phyloP scores from a whole-genome alignment of 306 rosid genomes.

The Cucumis hystrix region DNA sequence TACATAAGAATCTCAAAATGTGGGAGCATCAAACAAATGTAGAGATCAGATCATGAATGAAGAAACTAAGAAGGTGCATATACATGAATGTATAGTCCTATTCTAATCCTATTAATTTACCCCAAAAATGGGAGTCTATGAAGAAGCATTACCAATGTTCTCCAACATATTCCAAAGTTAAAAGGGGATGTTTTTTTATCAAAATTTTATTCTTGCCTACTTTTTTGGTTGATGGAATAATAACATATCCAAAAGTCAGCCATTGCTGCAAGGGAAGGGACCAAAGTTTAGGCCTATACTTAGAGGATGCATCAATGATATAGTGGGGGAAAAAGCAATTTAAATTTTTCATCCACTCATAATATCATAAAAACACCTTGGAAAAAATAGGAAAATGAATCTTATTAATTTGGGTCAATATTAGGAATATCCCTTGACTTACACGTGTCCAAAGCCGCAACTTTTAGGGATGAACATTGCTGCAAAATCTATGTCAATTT shows the following conservation, averaged over 20 bases:
- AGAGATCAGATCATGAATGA: background rate
- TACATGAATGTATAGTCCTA: background rate
- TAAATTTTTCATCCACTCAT: background rate
- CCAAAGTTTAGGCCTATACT: background rate
- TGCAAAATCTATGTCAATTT: conserved; percentile 3
- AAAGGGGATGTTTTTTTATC: background rate
- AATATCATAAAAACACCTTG: background rate
- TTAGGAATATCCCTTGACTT: conserved; percentile 1
- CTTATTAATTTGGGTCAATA: background rate
- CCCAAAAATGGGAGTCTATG: background rate
- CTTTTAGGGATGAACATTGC: conserved; percentile 2
- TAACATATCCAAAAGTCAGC: too few relatives aligned
- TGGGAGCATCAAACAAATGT: background rate
- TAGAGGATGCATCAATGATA: background rate
- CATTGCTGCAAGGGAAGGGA: background rate
- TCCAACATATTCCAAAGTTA: background rate
- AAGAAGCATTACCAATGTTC: background rate
- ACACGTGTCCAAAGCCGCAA: conserved; percentile 1
- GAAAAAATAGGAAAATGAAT: background rate
- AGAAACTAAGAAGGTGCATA: background rate
- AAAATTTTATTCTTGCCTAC: background rate
- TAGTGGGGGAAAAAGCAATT: background rate
- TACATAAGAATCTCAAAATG: background rate
- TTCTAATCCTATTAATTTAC: background rate
- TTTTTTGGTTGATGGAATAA: too few relatives aligned